phyloP scores from a whole-genome alignment of 495 filamentous ascomycete genomes.

The Daldinia grandis region DNA sequence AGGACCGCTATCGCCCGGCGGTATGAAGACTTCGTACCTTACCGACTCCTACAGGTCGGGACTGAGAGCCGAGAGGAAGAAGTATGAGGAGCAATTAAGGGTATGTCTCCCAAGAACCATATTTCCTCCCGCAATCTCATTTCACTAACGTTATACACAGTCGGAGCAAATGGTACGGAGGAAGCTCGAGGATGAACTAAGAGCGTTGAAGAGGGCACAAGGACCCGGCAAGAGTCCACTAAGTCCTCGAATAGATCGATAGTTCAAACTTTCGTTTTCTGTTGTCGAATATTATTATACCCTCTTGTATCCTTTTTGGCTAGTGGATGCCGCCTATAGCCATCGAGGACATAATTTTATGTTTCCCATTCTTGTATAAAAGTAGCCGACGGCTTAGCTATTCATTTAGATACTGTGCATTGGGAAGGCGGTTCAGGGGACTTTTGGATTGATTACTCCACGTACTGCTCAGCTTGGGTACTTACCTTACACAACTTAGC shows the following conservation, averaged over 20 bases:
- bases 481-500: constrained; percentile 12
- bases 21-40: constrained; percentile 43
- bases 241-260: constrained; percentile 31
- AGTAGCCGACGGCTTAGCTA: constrained; percentile 20
- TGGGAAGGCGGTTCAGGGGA: constrained; percentile 32
- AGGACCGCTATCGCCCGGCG: constrained; percentile 32
- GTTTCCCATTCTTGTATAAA: constrained; percentile 33
- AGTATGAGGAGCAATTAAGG: constrained; percentile 60
- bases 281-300: constrained; percentile 34
- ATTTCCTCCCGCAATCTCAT: background rate
- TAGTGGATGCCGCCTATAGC: constrained; percentile 7
- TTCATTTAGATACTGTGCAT: constrained; percentile 32
- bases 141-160: constrained; percentile 41
- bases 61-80: constrained; percentile 61
- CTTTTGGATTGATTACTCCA: constrained; percentile 37
- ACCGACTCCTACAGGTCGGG: constrained; percentile 45
- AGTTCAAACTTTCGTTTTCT: constrained; percentile 15
- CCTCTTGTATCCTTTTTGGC: constrained; percentile 30
- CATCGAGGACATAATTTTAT: constrained; percentile 24
- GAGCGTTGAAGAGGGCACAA: constrained; percentile 47
- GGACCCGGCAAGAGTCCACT: constrained; percentile 52
- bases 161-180: constrained; percentile 57
- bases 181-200: constrained; percentile 58
- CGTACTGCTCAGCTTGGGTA: background rate
- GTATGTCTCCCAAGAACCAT: constrained; percentile 41